Base-by-base conservation (phyloP, 192 early-diverging fungal species). In the Endogone sp. region DNA sequence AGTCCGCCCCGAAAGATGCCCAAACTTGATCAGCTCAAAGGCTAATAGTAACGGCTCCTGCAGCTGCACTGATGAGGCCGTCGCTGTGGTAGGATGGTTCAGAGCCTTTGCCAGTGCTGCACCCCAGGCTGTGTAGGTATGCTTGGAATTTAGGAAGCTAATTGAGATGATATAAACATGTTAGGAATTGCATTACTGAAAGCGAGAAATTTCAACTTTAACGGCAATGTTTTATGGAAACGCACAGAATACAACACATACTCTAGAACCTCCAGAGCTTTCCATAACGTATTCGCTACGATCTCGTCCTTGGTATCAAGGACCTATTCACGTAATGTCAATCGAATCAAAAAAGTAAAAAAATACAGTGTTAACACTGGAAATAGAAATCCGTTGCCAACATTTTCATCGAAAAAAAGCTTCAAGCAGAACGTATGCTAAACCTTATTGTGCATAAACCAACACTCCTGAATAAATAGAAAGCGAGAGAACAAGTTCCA, bases 1-100 rank as follows among this genome's bases (percentile, higher is more conserved):
- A 3, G 70, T 71, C n/a, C 74, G 75, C 11, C 76, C 73, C 27
- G 80, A 83, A 31, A 87, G 62, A 23, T 83, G 66, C 9, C 79
- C 77, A 54, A 77, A 76, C 32, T 80, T 72, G 27, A 87, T 76
- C 26, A 87, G 64, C 57, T 85, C 85, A 66, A 87, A 71, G 3
- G 85, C 85, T 54, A 79, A 67, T 30, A 85, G 75, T 13, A 83
- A 69, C 4, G 80, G 78, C 66, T 87, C 85, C 66, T 85, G 84
- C 23, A 44, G 20, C 4, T 9, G 30, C 2, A 60, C 70, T 32
- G 78, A 73, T 3, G 24, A 2, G 1, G 67, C 8, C 24, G 59
- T 8, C 24, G 60, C n/a, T 31, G 70, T 71, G 67, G 62, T 3
- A 60, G 69, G 37, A 31, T 23, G 60, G 49, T n/a, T 56, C 1